Percentiles rank a stretch among this genome's conserved stretches.
phyloP scores from a whole-genome alignment of 306 rosid species.

The Comarum palustre region DNA sequence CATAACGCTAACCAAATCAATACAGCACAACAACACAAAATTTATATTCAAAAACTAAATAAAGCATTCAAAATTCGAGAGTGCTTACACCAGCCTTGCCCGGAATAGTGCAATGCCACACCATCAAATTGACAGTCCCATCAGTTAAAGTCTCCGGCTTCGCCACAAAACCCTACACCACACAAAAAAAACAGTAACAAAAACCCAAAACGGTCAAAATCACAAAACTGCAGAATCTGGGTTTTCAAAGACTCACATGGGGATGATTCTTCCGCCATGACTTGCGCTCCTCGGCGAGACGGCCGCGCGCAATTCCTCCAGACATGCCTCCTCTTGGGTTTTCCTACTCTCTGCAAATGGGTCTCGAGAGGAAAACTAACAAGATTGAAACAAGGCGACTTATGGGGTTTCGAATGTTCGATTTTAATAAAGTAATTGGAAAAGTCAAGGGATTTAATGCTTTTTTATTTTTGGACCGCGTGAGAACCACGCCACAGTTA shows the following conservation, averaged over 20 bases:
- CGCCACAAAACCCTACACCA: conserved; percentile 85
- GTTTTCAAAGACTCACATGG: conserved; percentile 41
- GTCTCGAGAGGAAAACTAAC: background rate
- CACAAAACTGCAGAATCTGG: background rate
- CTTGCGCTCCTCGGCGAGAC: conserved; percentile 86
- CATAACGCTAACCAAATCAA: background rate
- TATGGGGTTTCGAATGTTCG: background rate
- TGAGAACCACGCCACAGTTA: conserved; percentile 8
- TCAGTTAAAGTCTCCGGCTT: conserved; percentile 79
- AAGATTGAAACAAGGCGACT: conserved; percentile 4
- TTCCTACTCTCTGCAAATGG: background rate
- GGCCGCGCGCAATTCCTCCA: conserved; percentile 88
- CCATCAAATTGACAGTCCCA: conserved; percentile 87
- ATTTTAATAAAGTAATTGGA: background rate
- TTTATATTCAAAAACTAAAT: background rate
- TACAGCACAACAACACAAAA: background rate
- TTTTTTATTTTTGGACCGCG: background rate
- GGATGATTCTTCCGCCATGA: conserved; percentile 96
- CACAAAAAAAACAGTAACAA: background rate
- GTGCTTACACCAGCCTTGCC: conserved; percentile 73
- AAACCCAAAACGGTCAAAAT: background rate
- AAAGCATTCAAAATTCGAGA: background rate
- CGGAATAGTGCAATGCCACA: conserved; percentile 95
- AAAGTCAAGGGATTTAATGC: conserved; percentile 34
- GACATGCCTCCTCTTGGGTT: conserved; percentile 24